Percentiles rank a stretch among this genome's conserved stretches.
Evolutionary conservation across 31 red algal species (phyloP).

Genomic region (Odonthalia washingtoniensis): DNA sequence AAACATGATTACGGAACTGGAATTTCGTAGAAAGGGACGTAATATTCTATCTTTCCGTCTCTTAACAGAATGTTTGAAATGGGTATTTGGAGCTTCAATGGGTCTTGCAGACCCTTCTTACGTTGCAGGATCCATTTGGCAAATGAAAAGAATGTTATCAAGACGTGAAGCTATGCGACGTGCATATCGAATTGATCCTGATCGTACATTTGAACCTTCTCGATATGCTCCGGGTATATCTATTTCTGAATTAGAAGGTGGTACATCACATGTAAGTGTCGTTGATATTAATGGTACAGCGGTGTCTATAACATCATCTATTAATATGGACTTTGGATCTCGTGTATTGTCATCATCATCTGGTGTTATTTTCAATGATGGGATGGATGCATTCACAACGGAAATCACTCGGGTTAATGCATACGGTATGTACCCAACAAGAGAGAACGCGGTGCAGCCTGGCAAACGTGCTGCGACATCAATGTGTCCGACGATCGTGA

Average conservation of each 20-base stretch:
- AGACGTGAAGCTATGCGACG: constrained; percentile 64
- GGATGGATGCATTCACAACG: constrained; percentile 87
- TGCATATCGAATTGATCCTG: constrained; percentile 33
- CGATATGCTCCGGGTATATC: constrained; percentile 52
- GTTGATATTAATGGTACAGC: constrained; percentile 81
- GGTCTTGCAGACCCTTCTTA: constrained; percentile 85
- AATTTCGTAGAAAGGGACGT: constrained; percentile 64
- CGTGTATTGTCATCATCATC: constrained; percentile 67
- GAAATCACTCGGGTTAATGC: constrained; percentile 60
- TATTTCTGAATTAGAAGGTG: constrained; percentile 72
- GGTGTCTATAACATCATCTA: constrained; percentile 82
- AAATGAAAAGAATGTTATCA: constrained; percentile 74
- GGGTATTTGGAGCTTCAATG: constrained; percentile 88
- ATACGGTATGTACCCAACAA: constrained; percentile 67
- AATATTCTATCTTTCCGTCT: constrained; percentile 65
- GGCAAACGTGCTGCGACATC: constrained; percentile 90
- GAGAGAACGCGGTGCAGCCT: constrained; percentile 65
- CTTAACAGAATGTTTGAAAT: constrained; percentile 83
- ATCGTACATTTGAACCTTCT: constrained; percentile 56
- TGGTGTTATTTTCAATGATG: constrained; percentile 89
- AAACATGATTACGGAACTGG: constrained; percentile 77
- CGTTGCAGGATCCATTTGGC: constrained; percentile 47
- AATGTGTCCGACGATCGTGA: constrained; percentile 90
- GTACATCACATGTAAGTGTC: constrained; percentile 91
- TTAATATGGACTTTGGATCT: constrained; percentile 91